Evolutionary conservation across 805 yeast genomes (phyloP), one percentile per base, ranked within the genome.

Genomic region (Spathaspora hagerdaliae): DNA sequence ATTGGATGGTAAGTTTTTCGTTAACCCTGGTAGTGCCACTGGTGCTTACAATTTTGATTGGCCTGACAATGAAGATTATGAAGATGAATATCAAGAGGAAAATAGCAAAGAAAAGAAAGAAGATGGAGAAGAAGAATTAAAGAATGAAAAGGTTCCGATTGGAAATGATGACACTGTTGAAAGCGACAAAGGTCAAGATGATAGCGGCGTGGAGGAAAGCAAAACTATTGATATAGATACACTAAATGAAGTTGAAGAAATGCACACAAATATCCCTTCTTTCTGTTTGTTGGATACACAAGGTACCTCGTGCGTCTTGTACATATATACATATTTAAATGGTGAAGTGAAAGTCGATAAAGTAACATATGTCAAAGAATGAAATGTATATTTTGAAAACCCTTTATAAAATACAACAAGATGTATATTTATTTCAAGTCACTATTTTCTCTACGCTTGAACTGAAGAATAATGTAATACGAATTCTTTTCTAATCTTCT

Each of bases 11-110:
- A 88, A 87, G 64, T 88, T 91, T 62, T 94, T 94, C 58, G 77
- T 94, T n/a, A 92, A 88, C 61, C 98, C 99, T 0, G 99, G 99
- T 0, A 85, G 96, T 59, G 96, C 96, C 36, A 91, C 97, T 0
- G 99, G 99, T 26, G 97, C 97, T 0, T 81, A 77, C 52, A 76
- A 77, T 37, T 77, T 86, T 31, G 67, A 63, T 41, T 84, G 82
- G 56, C 80, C 82, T 67, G 82, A 82, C 47, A 74, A 71, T 6
- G 75, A 73, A 2, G 81, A 77, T 14, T 65, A 59, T 1, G 83
- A 76, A 2, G 73, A 75, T 3, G 68, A 60, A 4, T 65, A 60
- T 2, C 57, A 49, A 24, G 55, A 41, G 24, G 73, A 60, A 5
- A 66, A 63, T 7, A 53, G 47, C 9, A 68, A 64, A 9, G 70